Evolutionary conservation across 257 asterid species (phyloP).

Genomic region (Phtheirospermum japonicum): DNA sequence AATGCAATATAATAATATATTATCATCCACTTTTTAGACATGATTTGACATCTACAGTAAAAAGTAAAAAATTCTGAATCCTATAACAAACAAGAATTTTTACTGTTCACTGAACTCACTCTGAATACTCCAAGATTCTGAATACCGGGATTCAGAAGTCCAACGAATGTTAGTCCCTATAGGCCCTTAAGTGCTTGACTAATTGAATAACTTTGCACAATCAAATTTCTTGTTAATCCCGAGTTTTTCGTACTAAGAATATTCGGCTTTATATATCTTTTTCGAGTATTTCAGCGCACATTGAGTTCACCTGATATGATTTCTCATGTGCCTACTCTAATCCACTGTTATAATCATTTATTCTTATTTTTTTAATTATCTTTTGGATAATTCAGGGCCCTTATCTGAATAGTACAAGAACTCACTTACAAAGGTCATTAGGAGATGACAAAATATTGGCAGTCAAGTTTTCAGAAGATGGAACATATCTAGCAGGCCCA

Average conservation of each 20-base stretch:
- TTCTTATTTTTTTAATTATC: not conserved
- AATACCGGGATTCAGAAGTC: too few relatives aligned
- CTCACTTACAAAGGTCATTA: constrained; percentile 63
- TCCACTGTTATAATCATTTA: not conserved
- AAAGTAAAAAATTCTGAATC: too few relatives aligned
- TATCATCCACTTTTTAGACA: too few relatives aligned
- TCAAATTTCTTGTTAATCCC: not conserved
- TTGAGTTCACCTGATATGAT: constrained; percentile 8
- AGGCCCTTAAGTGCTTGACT: not conserved
- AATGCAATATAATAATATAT: too few relatives aligned
- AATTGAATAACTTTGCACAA: not conserved
- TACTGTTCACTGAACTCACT: too few relatives aligned
- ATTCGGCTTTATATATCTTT: not conserved
- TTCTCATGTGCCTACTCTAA: not conserved
- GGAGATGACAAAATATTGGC: constrained; percentile 68
- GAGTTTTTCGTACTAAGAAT: not conserved
- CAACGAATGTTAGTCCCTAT: too few relatives aligned
- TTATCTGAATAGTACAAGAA: constrained; percentile 41
- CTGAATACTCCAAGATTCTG: too few relatives aligned
- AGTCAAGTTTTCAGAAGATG: constrained; percentile 53
- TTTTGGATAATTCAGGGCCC: constrained; percentile 62
- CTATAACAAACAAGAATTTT: too few relatives aligned
- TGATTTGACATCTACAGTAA: too few relatives aligned
- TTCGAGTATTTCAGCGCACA: not conserved
- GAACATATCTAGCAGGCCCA: constrained; percentile 18